Percentiles rank a stretch among this genome's conserved stretches.
phyloP scores from a whole-genome alignment of 1,284 basidiomycete species.

The Hemileia vastatrix region DNA sequence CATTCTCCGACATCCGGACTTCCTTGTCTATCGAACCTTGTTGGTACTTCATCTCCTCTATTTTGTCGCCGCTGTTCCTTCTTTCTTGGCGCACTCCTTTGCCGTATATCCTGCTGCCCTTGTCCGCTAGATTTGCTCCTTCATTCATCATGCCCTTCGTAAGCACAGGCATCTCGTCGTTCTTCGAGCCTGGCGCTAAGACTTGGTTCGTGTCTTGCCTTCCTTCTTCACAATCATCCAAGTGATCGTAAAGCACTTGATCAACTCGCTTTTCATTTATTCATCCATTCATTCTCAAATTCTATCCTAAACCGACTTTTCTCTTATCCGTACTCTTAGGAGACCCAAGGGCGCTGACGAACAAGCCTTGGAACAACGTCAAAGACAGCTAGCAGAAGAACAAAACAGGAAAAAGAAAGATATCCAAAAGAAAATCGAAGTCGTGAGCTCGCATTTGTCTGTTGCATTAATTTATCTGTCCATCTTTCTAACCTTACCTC shows the following conservation, averaged over 20 bases:
- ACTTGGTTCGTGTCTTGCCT: conserved; percentile 9
- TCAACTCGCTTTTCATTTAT: not conserved
- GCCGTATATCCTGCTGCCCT: too few relatives aligned
- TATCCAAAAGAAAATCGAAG: conserved; percentile 17
- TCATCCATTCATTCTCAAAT: not conserved
- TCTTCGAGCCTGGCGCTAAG: conserved; percentile 13
- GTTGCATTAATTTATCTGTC: not conserved
- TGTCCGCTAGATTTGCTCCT: too few relatives aligned
- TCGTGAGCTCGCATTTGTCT: conserved; percentile 3
- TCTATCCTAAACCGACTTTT: not conserved
- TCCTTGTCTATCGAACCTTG: too few relatives aligned
- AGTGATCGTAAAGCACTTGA: not conserved
- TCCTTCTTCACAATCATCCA: not conserved
- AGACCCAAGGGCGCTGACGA: conserved; percentile 15
- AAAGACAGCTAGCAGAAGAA: conserved; percentile 13
- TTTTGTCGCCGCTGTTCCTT: too few relatives aligned
- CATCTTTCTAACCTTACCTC: not conserved
- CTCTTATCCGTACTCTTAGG: not conserved
- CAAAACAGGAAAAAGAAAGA: conserved; percentile 10
- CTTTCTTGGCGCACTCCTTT: too few relatives aligned
- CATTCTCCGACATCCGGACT: too few relatives aligned
- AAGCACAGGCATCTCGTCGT: conserved; percentile 10
- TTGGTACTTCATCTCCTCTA: too few relatives aligned
- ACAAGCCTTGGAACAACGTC: conserved; percentile 6
- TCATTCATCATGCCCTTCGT: conserved; percentile 19